phyloP scores from a whole-genome alignment of 345 rosid genomes.

The Moricandia arvensis region DNA sequence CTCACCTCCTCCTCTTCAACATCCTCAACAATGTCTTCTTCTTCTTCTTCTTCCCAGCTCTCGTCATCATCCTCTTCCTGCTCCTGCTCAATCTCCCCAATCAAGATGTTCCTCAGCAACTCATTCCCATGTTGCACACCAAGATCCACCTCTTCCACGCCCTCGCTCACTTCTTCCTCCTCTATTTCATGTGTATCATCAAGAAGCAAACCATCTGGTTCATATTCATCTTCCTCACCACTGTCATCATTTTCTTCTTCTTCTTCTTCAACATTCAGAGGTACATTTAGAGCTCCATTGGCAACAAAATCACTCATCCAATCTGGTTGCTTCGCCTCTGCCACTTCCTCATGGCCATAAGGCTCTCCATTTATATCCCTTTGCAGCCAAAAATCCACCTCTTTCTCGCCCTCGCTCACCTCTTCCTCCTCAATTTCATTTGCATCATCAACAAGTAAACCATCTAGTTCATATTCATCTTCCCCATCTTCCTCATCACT shows the following conservation, averaged over 20 bases:
- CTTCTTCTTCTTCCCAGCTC: background rate
- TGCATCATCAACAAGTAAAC: background rate
- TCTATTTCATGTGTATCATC: background rate
- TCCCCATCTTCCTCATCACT: background rate
- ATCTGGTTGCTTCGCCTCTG: background rate
- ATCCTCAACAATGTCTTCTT: background rate
- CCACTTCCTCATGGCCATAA: background rate
- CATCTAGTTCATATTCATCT: background rate
- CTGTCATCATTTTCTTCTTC: background rate
- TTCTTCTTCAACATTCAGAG: background rate
- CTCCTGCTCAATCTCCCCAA: constrained; percentile 3
- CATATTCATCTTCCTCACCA: background rate
- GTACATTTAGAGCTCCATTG: background rate
- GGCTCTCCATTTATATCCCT: background rate
- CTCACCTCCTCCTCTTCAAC: background rate
- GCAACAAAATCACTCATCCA: background rate
- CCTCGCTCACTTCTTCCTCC: background rate
- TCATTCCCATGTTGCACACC: background rate
- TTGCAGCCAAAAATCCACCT: background rate
- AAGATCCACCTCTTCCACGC: constrained; percentile 3
- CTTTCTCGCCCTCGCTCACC: background rate
- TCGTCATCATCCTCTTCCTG: constrained; percentile 2
- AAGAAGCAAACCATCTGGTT: background rate
- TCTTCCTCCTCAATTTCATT: background rate
- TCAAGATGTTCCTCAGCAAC: constrained; percentile 1